These are phyloP conservation scores for Daedaleopsis sinensis DNA, from an alignment of 768 basidiomycete genomes.

Conservation along the genomic window DNA sequence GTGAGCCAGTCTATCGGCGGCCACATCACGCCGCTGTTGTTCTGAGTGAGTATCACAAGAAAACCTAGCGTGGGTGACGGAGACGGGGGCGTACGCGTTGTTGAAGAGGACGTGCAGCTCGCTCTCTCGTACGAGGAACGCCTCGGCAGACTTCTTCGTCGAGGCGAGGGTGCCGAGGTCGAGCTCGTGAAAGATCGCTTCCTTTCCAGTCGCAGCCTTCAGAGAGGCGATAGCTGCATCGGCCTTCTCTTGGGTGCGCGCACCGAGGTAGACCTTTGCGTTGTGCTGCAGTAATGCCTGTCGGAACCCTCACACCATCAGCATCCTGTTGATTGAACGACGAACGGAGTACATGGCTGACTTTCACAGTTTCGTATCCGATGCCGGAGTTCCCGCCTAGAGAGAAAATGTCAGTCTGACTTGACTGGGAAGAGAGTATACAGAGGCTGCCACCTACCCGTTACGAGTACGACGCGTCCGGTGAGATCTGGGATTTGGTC, in stretches of 20 bases:
- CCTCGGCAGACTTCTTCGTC: slow-evolving; percentile 42
- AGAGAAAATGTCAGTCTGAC: background rate
- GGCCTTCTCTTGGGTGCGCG: slow-evolving; percentile 48
- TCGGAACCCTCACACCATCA: background rate
- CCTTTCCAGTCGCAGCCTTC: slow-evolving; percentile 45
- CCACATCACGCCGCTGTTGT: slow-evolving; percentile 53
- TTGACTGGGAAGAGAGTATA: background rate
- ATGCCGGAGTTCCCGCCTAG: slow-evolving; percentile 45
- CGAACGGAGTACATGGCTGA: background rate
- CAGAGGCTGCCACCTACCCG: slow-evolving; percentile 27
- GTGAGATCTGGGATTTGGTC: slow-evolving; percentile 51
- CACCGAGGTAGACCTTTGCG: slow-evolving; percentile 68
- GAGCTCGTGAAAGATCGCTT: slow-evolving; percentile 46
- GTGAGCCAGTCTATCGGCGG: slow-evolving; percentile 43
- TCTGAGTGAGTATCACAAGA: background rate
- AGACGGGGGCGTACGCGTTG: slow-evolving; percentile 46
- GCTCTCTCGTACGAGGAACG: slow-evolving; percentile 45
- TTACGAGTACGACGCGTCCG: slow-evolving; percentile 40
- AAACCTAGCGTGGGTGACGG: background rate
- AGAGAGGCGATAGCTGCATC: slow-evolving; percentile 56
- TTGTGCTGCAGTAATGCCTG: slow-evolving; percentile 58
- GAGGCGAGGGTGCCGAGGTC: slow-evolving; percentile 44
- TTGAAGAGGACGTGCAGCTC: slow-evolving; percentile 54
- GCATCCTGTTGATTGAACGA: background rate
- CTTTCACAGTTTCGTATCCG: slow-evolving; percentile 54